Evolutionary conservation across 345 rosid genomes (phyloP).

Genomic region (Syzygium grande): DNA sequence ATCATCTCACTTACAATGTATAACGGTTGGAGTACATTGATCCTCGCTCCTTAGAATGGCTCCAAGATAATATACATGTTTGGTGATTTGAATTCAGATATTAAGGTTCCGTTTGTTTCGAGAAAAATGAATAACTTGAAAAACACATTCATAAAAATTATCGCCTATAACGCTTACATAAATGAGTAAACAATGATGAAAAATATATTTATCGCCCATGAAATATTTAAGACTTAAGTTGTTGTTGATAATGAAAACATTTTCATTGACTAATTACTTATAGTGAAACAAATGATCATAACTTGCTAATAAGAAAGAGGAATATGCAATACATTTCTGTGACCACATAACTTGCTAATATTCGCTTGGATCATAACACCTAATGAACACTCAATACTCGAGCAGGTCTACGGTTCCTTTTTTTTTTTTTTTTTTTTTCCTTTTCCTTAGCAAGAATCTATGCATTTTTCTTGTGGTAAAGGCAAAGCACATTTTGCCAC

Average conservation of each 20-base stretch:
- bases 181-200: too few relatives aligned
- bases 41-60: not conserved
- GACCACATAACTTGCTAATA: too few relatives aligned
- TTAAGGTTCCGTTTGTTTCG: not conserved
- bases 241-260: too few relatives aligned
- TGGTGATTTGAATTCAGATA: not conserved
- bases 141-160: too few relatives aligned
- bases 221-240: too few relatives aligned
- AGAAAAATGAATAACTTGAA: too few relatives aligned
- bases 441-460: not conserved
- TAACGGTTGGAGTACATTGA: not conserved
- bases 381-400: not conserved
- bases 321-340: not conserved
- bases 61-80: not conserved
- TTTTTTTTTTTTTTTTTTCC: too few relatives aligned
- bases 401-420: not conserved
- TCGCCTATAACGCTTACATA: too few relatives aligned
- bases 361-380: too few relatives aligned
- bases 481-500: not conserved
- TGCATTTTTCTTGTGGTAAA: not conserved
- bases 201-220: too few relatives aligned
- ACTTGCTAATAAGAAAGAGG: not conserved
- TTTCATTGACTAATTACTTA: too few relatives aligned
- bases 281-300: too few relatives aligned
- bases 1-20: not conserved